Evolutionary conservation across 2,329 filamentous ascomycete species (phyloP), one percentile per base, ranked within the genome.

Genomic region (Alternaria sp.): DNA sequence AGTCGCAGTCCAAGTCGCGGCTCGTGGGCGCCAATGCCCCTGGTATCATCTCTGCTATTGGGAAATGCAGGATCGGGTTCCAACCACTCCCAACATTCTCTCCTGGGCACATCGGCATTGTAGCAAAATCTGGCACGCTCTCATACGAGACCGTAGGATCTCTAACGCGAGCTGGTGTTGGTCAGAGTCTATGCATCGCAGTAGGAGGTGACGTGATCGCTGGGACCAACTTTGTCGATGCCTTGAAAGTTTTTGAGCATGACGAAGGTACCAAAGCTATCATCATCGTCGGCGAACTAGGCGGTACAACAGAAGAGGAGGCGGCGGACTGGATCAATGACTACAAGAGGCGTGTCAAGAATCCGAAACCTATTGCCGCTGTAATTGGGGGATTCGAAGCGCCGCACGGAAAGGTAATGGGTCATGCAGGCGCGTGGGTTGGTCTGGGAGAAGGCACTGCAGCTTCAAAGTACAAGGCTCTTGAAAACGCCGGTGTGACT

Each of bases 21-120:
- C 83, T 94, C 0, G 90, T 94, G 0, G 92, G 92, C 2, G 90
- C 92, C n/a, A 94, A 94, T 74, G 91, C 90, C 20, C 91, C 92
- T 0, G 92, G 92, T 0, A 93, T 94, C 63, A 92, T 94, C 58
- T 90, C 90, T 4, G 89, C 91, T 0, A 85, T 89, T 22, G 89
- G 88, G 3, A 86, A 84, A 69, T 94, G 91, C 68, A 84, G 88
- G 45, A 88, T 91, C 73, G 91, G 92, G 0, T 93, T 94, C 73
- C 91, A 93, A 75, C 92, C 92, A 5, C 81, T 94, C 12, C 86
- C 89, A 0, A 92, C 89, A 59, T 94, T 93, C 71, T 81, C 84
- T 59, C 85, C 87, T 0, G 92, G 91, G 0, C 85, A 86, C 58
- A 82, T 94, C 22, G 91, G 91, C 2, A 91, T 94, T 56, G 86